A percentile compares a stretch with the other conserved stretches of the same genome.
Evolutionary conservation across 2,329 filamentous ascomycete genomes (phyloP).

Genomic region (Bretziella fagacearum): DNA sequence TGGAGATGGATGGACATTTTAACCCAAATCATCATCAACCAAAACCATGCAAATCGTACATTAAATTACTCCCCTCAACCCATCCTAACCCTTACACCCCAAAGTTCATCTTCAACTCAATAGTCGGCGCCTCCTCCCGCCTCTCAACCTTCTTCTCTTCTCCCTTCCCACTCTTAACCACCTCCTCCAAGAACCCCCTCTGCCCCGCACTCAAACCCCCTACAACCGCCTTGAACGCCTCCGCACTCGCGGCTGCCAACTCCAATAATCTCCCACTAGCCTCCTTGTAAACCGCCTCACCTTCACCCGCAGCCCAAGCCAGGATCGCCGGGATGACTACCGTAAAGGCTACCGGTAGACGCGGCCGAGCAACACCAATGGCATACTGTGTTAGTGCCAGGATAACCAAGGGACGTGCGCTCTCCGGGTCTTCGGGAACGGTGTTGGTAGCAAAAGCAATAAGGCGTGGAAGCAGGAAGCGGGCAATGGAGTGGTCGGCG

Average conservation of each 20-base stretch:
- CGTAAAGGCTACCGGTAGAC: conserved; percentile 46
- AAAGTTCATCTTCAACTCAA: conserved; percentile 93
- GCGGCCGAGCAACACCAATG: conserved; percentile 27
- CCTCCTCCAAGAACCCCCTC: conserved; percentile 62
- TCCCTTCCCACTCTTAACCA: conserved; percentile 47
- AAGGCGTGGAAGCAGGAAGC: conserved; percentile 58
- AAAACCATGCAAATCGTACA: neutral
- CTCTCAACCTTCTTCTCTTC: conserved; percentile 21
- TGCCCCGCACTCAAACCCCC: conserved; percentile 52
- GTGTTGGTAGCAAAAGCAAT: conserved; percentile 57
- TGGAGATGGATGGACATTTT: no score
- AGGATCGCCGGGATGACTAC: conserved; percentile 65
- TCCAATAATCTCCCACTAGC: conserved; percentile 65
- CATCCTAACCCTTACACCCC: conserved; percentile 23
- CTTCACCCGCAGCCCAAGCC: conserved; percentile 47
- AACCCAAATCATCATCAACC: neutral
- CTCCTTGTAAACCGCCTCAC: conserved; percentile 40
- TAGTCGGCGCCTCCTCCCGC: conserved; percentile 47
- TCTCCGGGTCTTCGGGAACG: conserved; percentile 62
- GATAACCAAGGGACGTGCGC: conserved; percentile 51
- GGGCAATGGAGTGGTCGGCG: conserved; percentile 56
- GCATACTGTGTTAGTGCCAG: conserved; percentile 64
- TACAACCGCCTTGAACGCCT: conserved; percentile 58
- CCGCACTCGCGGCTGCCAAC: conserved; percentile 58
- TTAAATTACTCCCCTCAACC: neutral